These are phyloP conservation scores for Phytophthora parvispora DNA, from an alignment of 352 stramenopile genomes.

Conservation along the genomic window DNA sequence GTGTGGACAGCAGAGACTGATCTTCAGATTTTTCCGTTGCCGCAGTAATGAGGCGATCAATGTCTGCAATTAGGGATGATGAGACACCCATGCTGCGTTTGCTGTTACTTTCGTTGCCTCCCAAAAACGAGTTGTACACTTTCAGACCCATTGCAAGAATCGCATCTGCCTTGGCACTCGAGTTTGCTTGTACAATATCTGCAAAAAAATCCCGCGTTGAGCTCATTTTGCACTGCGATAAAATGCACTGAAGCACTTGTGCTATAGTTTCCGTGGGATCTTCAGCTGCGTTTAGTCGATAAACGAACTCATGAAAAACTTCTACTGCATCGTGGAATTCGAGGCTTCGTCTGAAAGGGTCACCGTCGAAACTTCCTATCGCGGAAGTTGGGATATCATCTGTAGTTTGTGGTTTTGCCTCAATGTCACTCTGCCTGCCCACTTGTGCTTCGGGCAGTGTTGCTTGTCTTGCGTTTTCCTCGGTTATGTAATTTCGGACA, in stretches of 20 bases:
- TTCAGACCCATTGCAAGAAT: conserved; percentile 13
- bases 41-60: conserved; percentile 24
- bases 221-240: conserved; percentile 31
- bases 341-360: conserved; percentile 35
- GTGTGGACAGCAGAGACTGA: conserved; percentile 25
- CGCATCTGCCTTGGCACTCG: background rate
- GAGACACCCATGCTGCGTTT: conserved; percentile 25
- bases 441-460: background rate
- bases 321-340: conserved; percentile 71
- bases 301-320: conserved; percentile 50
- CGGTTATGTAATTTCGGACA: conserved; percentile 38
- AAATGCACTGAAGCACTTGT: conserved; percentile 19
- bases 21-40: background rate
- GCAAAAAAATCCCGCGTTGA: conserved; percentile 15
- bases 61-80: conserved; percentile 40
- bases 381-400: background rate
- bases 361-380: conserved; percentile 10
- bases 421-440: background rate
- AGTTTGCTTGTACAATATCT: background rate
- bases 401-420: background rate
- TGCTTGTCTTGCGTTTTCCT: conserved; percentile 1
- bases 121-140: conserved; percentile 31
- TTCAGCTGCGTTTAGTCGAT: conserved; percentile 6
- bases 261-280: no score
- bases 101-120: background rate